Conservation (phyloP, 768 basidiomycete species). For the Termitomyces heimii region DNA sequence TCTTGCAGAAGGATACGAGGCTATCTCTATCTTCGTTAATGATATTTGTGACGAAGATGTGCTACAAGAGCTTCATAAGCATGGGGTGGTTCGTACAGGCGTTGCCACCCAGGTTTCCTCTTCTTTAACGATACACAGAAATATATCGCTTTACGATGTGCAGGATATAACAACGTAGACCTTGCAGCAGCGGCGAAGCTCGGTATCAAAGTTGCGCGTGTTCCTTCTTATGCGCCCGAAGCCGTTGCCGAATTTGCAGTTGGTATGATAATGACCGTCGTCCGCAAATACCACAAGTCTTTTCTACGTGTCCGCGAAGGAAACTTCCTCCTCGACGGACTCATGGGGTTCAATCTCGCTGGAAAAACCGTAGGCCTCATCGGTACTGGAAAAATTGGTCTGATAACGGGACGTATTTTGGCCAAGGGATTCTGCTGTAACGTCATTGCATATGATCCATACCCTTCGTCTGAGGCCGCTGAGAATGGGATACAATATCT, state of each 20-base stretch:
- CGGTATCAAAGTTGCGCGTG: slow-evolving; percentile 32
- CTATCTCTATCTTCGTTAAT: slow-evolving; percentile 38
- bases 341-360: slow-evolving; percentile 33
- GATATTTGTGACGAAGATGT: slow-evolving; percentile 31
- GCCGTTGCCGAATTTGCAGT: slow-evolving; percentile 40
- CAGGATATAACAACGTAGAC: slow-evolving; percentile 39
- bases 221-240: slow-evolving; percentile 38
- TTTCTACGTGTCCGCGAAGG: slow-evolving; percentile 40
- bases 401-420: slow-evolving; percentile 35
- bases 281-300: slow-evolving; percentile 41
- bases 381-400: slow-evolving; percentile 38
- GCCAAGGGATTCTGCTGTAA: slow-evolving; percentile 32
- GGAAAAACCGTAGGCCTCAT: slow-evolving; percentile 39
- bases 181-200: slow-evolving; percentile 21
- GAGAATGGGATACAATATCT: slow-evolving; percentile 34
- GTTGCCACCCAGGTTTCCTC: not conserved
- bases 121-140: slow-evolving; percentile 18
- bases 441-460: slow-evolving; percentile 36
- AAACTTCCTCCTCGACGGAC: slow-evolving; percentile 38
- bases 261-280: slow-evolving; percentile 40
- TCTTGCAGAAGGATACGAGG: slow-evolving; percentile 31
- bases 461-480: slow-evolving; percentile 24
- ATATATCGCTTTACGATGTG: slow-evolving; percentile 35
- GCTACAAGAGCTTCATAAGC: slow-evolving; percentile 22
- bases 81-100: slow-evolving; percentile 28